Base-by-base conservation (phyloP, 148 eudicot species). In the Suaeda aralocaspica region DNA sequence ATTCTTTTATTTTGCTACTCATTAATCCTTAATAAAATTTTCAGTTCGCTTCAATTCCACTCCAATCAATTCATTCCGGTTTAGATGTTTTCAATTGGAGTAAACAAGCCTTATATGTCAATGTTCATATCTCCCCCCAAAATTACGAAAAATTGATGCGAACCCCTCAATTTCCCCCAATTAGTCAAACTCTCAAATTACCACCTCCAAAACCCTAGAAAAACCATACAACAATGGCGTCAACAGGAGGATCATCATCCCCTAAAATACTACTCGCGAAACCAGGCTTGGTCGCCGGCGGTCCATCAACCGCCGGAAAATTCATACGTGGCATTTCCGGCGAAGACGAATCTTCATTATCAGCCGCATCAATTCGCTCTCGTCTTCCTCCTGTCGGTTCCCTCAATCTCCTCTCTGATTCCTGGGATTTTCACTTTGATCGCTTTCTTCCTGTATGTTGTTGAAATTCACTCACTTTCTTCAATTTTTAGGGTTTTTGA, bases 391-490 rank as follows among this genome's bases (percentile, higher is more conserved):
- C 92, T 12, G 75, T 91, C 30, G 93, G 88, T 3, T 91, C 91
- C 29, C 95, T 91, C 69, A 91, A 87, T 69, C 88, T 91, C 50
- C 88, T 91, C 53, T 88, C 97, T 8, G 97, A 91, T 50, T 84
- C 95, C 18, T 87, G 88, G 87, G 96, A 91, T 31, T 89, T 91
- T 67, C 90, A 89, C 77, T 66, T 83, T 24, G 97, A 91, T 52
- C 81, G 81, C 45, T 78, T 78, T 46, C 81, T 78, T 41, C 81
- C 81, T 41, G 81, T 78, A 73, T 10, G 16, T 1, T 3, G 25
- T 28, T 53, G 16, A 2, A 28, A 26, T 24, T 29, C 68, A 28
- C 51, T 24, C 68, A 18, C 66, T 39, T 5, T 41, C 16, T 41
- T 45, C 18, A 11, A 18, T 14, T 9, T 6, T 51, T 33, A 9